Base-by-base conservation (phyloP, 768 basidiomycete genomes). In the Fibroporia radiculosa region DNA sequence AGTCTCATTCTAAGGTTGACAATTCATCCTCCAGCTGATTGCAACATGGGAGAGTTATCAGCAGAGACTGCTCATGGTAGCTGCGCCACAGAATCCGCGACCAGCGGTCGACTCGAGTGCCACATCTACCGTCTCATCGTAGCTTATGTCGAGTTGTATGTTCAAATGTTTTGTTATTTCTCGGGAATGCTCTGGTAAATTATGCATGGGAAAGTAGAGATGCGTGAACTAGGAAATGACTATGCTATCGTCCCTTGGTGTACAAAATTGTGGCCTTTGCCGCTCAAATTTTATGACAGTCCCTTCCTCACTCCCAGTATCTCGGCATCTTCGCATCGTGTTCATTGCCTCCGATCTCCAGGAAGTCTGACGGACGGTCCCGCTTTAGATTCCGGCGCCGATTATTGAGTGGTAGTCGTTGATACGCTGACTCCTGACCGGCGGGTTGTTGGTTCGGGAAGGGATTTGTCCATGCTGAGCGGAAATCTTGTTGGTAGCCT, bases 401-500 rank as follows among this genome's bases (percentile, higher is more conserved):
- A 55, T 86, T 88, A 56, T 90, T 91, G 43, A 92, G 65, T 24
- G 88, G 88, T 39, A 89, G 58, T 27, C 89, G 73, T 60, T 92
- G 89, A 60, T 92, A 91, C n/a, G 88, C 84, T 5, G 87, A 90
- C 50, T 91, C 88, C 56, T 80, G 78, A 5, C 73, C 71, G 40
- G 74, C 73, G 24, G 75, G 72, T 59, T 85, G 82, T 56, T 86
- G 82, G 49, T 75, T 78, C 36, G 71, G 53, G 59, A 73, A 84
- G 47, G 72, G 70, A 53, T 70, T 72, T 50, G 68, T 64, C 67
- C 70, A 74, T 28, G 56, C 68, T 65, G 68, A 61, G 49, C 70
- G 69, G 47, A 69, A 75, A 27, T 68, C 62, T 48, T 55, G 53
- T 48, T 57, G 61, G 35, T 22, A 44, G 55, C 53, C 55, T 49